Evolutionary conservation across 441 rosid genomes (phyloP).

Genomic region (Euphorbia celastroides): DNA sequence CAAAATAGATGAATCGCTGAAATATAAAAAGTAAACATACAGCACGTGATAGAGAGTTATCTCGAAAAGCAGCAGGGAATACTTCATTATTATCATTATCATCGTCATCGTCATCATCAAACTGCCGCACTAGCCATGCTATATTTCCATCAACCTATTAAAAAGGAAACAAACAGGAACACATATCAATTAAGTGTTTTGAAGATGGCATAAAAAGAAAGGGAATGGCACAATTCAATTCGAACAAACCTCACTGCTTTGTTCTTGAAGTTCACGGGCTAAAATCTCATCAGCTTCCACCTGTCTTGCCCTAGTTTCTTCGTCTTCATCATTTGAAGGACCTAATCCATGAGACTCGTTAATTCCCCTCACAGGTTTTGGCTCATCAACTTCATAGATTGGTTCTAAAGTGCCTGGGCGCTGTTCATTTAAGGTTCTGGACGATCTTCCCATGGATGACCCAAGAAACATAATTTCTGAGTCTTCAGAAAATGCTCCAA

Average conservation of each 20-base stretch:
- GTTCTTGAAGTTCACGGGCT: conserved; percentile 92
- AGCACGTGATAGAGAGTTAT: conserved; percentile 21
- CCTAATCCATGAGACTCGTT: conserved; percentile 20
- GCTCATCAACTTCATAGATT: conserved; percentile 41
- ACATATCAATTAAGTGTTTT: conserved; percentile 14
- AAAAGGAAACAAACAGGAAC: conserved; percentile 18
- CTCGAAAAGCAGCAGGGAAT: conserved; percentile 23
- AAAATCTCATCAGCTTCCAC: conserved; percentile 80
- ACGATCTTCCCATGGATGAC: conserved; percentile 51
- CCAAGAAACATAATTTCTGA: conserved; percentile 41
- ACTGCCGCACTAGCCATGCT: conserved; percentile 54
- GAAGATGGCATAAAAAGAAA: conserved; percentile 1
- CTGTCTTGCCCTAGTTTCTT: conserved; percentile 59
- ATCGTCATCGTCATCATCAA: conserved; percentile 56
- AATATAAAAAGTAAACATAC: conserved; percentile 32
- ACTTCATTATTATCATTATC: conserved; percentile 49
- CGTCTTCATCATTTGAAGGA: conserved; percentile 31
- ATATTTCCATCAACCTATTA: conserved; percentile 56
- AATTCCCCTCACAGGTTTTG: conserved; percentile 34
- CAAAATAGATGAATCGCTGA: not conserved
- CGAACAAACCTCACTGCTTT: conserved; percentile 45
- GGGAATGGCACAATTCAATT: conserved; percentile 3
- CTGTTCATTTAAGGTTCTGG: conserved; percentile 32
- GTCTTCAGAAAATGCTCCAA: conserved; percentile 34
- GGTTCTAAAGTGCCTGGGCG: conserved; percentile 25